Base-by-base conservation (phyloP, 169 alveolate species). In the Eimeria necatrix region DNA sequence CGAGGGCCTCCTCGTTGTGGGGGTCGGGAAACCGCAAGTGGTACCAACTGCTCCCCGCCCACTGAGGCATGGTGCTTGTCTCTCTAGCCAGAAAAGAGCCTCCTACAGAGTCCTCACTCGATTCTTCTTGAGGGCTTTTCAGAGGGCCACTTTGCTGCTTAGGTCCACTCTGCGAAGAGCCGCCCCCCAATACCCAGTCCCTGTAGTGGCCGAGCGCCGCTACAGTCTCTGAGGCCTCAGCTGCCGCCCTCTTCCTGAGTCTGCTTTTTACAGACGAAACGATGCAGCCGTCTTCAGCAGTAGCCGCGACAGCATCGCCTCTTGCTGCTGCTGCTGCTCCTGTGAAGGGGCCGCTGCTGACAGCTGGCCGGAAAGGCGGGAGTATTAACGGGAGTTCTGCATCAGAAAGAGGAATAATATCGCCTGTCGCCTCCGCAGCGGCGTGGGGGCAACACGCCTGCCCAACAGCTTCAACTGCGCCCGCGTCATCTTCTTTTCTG, bases 1-100 rank as follows among this genome's bases (percentile, higher is more conserved):
- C 94, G 87, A 49, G 87, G 46, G 80, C 60, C 22, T 81, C 93
- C 48, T 76, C 53, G 68, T 96, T 96, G 87, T 97, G 95, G 52
- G 98, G 96, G 95, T 98, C 99, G 49, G 97, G 76, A 78, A 97
- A 98, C 10, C 99, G 95, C 74, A 98, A 95, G 89, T 95, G 98
- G 94, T 98, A 98, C 99, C 99, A 98, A 56, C 98, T 95, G 61
- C 98, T 96, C 24, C 99, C 99, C 7, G 99, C 99, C 98, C 99
- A 98, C 91, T 98, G 99, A 22, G 99, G 99, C 97, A 98, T 98
- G 49, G 99, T 98, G 49, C 97, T 98, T 59, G 96, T 80, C 84
- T 98, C 99, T 74, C 98, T 87, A 26, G 24, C 49, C 14, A 83
- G 32, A 76, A 20, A 18, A 12, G 53, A 49, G 22, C 46, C 41